Evolutionary conservation across 306 rosid species (phyloP).

Genomic region (Biancaea sappan): DNA sequence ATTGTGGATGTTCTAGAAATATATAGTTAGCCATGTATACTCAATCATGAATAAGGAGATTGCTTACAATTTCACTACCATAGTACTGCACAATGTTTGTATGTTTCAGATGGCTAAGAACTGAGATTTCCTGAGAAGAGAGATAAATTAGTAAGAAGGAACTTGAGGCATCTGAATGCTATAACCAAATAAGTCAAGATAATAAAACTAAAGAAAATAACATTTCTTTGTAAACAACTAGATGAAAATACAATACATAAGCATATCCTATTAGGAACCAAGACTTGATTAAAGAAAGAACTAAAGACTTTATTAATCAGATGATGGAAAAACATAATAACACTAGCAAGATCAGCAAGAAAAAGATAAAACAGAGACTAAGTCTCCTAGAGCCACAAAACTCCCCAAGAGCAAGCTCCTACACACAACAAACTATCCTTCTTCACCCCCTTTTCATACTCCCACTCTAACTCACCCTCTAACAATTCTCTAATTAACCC

Average conservation of each 20-base stretch:
- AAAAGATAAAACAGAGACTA: no score
- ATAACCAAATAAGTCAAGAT: neutral
- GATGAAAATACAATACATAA: neutral
- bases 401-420: no score
- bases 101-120: slow-evolving; percentile 88
- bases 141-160: slow-evolving; percentile 22
- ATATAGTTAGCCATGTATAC: slow-evolving; percentile 25
- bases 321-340: no score
- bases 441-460: no score
- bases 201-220: neutral
- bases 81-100: slow-evolving; percentile 92
- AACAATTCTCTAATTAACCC: no score
- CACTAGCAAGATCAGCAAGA: no score
- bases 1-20: slow-evolving; percentile 2
- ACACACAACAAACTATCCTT: no score
- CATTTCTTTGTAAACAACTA: neutral
- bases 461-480: no score
- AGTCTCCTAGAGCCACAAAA: no score
- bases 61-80: slow-evolving; percentile 92
- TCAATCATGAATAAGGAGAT: slow-evolving; percentile 29
- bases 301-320: no score
- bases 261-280: no score
- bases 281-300: no score
- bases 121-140: slow-evolving; percentile 77
- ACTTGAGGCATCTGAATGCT: neutral